Evolutionary conservation across 768 basidiomycete species (phyloP), one percentile per base, ranked within the genome.

Genomic region (Amanita inopinata): DNA sequence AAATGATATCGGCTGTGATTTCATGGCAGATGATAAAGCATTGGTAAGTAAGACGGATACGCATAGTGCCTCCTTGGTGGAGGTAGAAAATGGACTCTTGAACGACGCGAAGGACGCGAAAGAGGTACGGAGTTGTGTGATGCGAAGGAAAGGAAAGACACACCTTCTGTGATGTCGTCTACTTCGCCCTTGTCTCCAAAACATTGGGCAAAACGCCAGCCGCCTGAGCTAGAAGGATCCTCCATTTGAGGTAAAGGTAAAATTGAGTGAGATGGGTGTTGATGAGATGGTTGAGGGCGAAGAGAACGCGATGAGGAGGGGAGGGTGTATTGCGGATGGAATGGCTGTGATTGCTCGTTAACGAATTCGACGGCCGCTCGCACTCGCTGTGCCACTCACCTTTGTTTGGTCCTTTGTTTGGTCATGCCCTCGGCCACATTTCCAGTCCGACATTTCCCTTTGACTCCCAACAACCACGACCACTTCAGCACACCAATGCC

Each of bases 101-200:
- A n/a, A n/a, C n/a, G 7, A 31, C 7, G 17, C 30, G 22, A 33
- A 40, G 23, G n/a, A 40, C 31, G 35, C 15, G 22, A 27, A 40
- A 18, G 38, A 14, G 18, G 24, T 17, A 35, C 10, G 12, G 46
- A 35, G 22, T 11, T 10, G 34, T 27, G 25, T 14, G 19, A 22
- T 46, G 32, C 25, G 32, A 46, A 23, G 9, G 18, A 20, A 34
- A 42, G 27, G 28, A 46, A 38, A 49, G 41, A 56, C 74, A 47
- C 49, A 92, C 92, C 96, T 73, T 99, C 96, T 47, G 96, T 99
- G 59, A 99, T 98, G 63, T 99, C 96, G 59, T 97, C 96, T 25
- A 98, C 94, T 62, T 96, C 88, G 54, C 87, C 94, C 76, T 99
- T 99, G 75, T 99, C 96, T 51, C 96, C 96, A 60, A 99, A 99